These are phyloP conservation scores for Verticillium zaregamsianum DNA, from an alignment of 2,329 filamentous ascomycete genomes.

Conservation along the genomic window DNA sequence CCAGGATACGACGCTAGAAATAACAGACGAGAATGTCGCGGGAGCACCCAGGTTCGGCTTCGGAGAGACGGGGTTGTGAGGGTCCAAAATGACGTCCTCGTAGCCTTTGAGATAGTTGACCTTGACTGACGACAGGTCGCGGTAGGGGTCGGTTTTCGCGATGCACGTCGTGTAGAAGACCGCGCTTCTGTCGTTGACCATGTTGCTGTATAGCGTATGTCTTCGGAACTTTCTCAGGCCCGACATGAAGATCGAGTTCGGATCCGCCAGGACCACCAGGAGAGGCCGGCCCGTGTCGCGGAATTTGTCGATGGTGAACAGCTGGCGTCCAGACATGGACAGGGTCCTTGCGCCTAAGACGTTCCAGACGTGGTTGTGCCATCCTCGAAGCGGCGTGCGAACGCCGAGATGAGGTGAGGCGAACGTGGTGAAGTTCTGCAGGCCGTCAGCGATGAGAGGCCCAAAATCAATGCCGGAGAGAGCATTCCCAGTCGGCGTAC, in stretches of 20 bases:
- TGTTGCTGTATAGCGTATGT: slow-evolving; percentile 78
- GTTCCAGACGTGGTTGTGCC: slow-evolving; percentile 70
- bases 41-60: slow-evolving; percentile 31
- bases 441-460: slow-evolving; percentile 5
- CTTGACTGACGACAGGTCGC: slow-evolving; percentile 60
- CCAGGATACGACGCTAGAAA: slow-evolving; percentile 25
- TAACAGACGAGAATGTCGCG: slow-evolving; percentile 26
- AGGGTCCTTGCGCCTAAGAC: slow-evolving; percentile 76
- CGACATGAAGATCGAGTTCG: slow-evolving; percentile 78
- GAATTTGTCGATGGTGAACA: slow-evolving; percentile 85
- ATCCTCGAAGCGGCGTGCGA: slow-evolving; percentile 62
- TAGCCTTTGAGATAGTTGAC: slow-evolving; percentile 73
- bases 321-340: slow-evolving; percentile 77
- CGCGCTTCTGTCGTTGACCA: slow-evolving; percentile 79
- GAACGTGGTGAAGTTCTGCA: slow-evolving; percentile 86
- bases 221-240: slow-evolving; percentile 73
- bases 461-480: background rate
- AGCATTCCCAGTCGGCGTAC: slow-evolving; percentile 32
- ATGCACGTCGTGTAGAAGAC: slow-evolving; percentile 82
- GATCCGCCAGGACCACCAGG: slow-evolving; percentile 76
- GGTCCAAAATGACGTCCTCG: slow-evolving; percentile 71
- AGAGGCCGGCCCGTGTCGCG: slow-evolving; percentile 77
- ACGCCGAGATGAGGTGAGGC: slow-evolving; percentile 81
- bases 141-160: slow-evolving; percentile 72
- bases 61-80: slow-evolving; percentile 52